A percentile compares a stretch with the other conserved stretches of the same genome.
These are phyloP conservation scores for Shiraia sp. DNA, from an alignment of 2,329 filamentous ascomycete genomes.

Conservation along the genomic window DNA sequence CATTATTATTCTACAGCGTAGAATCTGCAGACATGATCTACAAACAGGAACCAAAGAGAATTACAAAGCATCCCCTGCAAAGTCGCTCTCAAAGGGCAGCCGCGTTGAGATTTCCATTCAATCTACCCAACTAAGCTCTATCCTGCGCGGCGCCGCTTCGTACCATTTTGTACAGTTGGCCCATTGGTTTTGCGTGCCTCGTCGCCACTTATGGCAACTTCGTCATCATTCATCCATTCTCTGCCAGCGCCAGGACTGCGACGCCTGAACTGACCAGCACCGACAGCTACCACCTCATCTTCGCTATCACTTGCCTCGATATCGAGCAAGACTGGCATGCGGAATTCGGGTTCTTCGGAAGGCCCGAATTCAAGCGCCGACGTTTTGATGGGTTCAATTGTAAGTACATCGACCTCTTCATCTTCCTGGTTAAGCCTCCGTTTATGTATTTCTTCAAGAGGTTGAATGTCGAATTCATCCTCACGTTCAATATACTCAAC, in stretches of 20 bases:
- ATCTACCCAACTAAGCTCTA: too few species aligned
- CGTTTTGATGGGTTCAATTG: slow-evolving; percentile 66
- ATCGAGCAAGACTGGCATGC: slow-evolving; percentile 91
- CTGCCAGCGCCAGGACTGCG: slow-evolving; percentile 78
- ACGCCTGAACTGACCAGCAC: slow-evolving; percentile 80
- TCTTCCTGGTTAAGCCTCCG: slow-evolving; percentile 88
- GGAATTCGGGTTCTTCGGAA: slow-evolving; percentile 62
- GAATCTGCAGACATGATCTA: too few species aligned
- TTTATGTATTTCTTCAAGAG: slow-evolving; percentile 91
- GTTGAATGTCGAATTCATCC: slow-evolving; percentile 98
- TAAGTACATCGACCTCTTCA: slow-evolving; percentile 88
- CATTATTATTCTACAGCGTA: too few species aligned
- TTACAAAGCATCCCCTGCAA: too few species aligned
- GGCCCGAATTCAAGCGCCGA: slow-evolving; percentile 54
- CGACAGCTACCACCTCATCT: slow-evolving; percentile 75
- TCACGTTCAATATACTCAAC: slow-evolving; percentile 94
- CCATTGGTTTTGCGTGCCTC: slow-evolving; percentile 40
- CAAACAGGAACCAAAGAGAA: too few species aligned
- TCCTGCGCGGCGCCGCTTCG: slow-evolving; percentile 40
- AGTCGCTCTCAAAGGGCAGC: too few species aligned
- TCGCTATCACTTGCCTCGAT: slow-evolving; percentile 94
- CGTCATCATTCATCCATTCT: slow-evolving; percentile 65
- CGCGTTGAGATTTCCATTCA: too few species aligned
- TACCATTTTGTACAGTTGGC: slow-evolving; percentile 34
- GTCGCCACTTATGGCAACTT: slow-evolving; percentile 45